Conservation (phyloP, 805 yeast species). For the Schizosaccharomyces lindneri region DNA sequence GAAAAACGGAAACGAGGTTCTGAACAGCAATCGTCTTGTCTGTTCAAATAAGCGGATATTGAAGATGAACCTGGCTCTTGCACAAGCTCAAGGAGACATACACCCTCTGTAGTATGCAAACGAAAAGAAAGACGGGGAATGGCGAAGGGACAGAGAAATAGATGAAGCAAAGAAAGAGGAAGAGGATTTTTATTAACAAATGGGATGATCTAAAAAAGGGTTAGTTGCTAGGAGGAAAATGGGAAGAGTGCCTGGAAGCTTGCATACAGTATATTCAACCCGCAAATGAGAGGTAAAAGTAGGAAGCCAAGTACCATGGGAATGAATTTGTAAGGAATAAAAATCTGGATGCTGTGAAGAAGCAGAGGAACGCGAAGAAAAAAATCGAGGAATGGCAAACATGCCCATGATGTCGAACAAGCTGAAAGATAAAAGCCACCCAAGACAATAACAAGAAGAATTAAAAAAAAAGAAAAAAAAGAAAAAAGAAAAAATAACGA, state of each 20-base stretch:
- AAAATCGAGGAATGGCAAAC: background rate
- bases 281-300: background rate
- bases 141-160: background rate
- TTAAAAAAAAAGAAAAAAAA: background rate
- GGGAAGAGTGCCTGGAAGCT: too few relatives aligned
- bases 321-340: background rate
- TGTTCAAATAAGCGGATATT: background rate
- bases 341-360: background rate
- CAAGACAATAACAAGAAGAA: background rate
- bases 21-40: background rate
- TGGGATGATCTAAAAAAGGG: background rate
- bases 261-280: background rate
- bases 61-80: background rate
- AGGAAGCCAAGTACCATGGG: background rate
- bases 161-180: background rate
- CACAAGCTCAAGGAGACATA: background rate
- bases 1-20: background rate
- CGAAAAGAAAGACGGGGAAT: background rate
- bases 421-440: background rate
- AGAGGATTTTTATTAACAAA: background rate
- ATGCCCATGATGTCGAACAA: background rate
- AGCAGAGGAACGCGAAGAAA: background rate
- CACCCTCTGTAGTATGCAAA: background rate
- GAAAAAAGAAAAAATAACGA: background rate
- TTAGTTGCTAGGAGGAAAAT: too few relatives aligned